phyloP scores from a whole-genome alignment of 495 filamentous ascomycete species.

The Penicillium argentinense region DNA sequence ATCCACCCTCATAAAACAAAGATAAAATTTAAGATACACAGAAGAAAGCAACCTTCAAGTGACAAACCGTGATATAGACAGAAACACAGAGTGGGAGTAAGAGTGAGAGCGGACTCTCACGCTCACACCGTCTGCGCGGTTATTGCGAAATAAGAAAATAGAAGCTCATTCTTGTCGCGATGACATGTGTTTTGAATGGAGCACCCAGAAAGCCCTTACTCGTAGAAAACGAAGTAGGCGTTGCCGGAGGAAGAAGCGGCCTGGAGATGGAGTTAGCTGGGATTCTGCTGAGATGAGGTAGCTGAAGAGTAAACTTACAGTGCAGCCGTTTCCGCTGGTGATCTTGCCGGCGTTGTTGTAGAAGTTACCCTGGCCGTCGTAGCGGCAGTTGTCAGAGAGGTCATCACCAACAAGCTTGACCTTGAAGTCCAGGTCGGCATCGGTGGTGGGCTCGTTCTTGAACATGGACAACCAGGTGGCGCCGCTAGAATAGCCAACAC shows the following conservation, averaged over 20 bases:
- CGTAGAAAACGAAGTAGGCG: slow-evolving; percentile 47
- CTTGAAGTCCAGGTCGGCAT: slow-evolving; percentile 65
- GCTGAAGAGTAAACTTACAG: slow-evolving; percentile 47
- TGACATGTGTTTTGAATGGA: slow-evolving; percentile 4
- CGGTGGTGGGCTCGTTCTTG: slow-evolving; percentile 64
- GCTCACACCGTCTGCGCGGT: not conserved
- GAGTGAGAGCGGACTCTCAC: slow-evolving; percentile 14
- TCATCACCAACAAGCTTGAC: slow-evolving; percentile 68
- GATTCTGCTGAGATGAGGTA: not conserved
- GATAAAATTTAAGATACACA: slow-evolving; percentile 46
- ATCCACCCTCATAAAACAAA: slow-evolving; percentile 32
- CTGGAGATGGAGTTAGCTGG: slow-evolving; percentile 23
- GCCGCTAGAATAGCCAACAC: slow-evolving; percentile 63
- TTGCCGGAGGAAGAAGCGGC: slow-evolving; percentile 46
- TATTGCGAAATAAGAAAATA: slow-evolving; percentile 14
- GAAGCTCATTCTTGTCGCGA: slow-evolving; percentile 11
- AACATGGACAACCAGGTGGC: slow-evolving; percentile 85
- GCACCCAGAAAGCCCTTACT: slow-evolving; percentile 13
- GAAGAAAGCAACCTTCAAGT: slow-evolving; percentile 31
- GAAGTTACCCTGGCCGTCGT: slow-evolving; percentile 59
- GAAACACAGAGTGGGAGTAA: slow-evolving; percentile 14
- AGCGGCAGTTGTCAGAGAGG: slow-evolving; percentile 66
- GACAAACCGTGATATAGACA: slow-evolving; percentile 33
- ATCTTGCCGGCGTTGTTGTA: slow-evolving; percentile 41
- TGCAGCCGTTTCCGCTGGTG: slow-evolving; percentile 60